Base-by-base conservation (phyloP, 495 filamentous ascomycete species). In the Hypoxylon rickii region DNA sequence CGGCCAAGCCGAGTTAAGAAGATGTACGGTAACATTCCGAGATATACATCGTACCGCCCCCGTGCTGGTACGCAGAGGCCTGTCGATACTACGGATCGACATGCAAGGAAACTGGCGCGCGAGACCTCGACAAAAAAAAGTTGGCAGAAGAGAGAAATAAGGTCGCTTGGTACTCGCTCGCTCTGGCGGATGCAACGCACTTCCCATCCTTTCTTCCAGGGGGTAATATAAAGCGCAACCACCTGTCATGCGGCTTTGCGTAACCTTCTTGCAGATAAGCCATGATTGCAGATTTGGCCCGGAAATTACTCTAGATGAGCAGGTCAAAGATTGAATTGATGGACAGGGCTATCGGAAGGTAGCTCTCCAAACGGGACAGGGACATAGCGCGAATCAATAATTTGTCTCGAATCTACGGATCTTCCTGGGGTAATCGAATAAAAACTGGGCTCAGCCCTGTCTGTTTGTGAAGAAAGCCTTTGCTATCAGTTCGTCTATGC, bases 301-400 rank as follows among this genome's bases (percentile, higher is more conserved):
- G 65, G 61, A 67, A 62, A 67, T 65, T 67, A 61, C 58, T 65
- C 38, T 65, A 62, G 50, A 67, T 65, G 61, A 59, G 55, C 41
- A 20, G 44, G 45, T 54, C 48, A 51, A 58, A 32, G 44, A 53
- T 57, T 58, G 33, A 39, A 48, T 53, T 37, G 44, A 52, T 36
- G 18, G 39, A 37, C 18, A 51, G 18, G 39, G 48, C 39, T 44
- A 49, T 58, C 65, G 61, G 61, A 65, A 55, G 46, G 58, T 65
- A 60, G 22, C 47, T 57, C 36, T 57, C 54, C 61, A 55, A 61
- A 53, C n/a, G 55, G 57, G 61, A 55, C 51, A 12, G 55, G 57
- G 61, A 55, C 51, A 61, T 55, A 41, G 20, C 51, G 39, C 33
- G 51, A 41, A 36, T 51, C 29, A 43, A 41, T 19, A 38, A 29